A percentile compares a stretch with the other conserved stretches of the same genome.
Evolutionary conservation across 2,329 filamentous ascomycete genomes (phyloP).

Genomic region (Clarireedia monteithiana): DNA sequence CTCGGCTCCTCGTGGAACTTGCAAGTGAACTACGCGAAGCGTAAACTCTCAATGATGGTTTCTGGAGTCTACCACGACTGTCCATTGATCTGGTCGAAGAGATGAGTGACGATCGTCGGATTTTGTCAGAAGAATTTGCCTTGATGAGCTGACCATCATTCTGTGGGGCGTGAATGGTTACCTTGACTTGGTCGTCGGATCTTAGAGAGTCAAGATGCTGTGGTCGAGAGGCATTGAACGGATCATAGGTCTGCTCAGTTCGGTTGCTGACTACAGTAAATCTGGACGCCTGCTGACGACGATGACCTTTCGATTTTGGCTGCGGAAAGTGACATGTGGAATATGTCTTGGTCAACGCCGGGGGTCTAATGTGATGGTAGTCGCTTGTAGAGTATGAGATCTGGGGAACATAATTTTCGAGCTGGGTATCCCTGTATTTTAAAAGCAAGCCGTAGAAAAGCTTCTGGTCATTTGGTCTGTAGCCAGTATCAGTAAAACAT

Average conservation of each 20-base stretch:
- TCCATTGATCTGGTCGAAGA: conserved; percentile 5
- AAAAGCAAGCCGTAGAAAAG: conserved; percentile 82
- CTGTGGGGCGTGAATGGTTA: conserved; percentile 24
- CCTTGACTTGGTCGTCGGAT: conserved; percentile 30
- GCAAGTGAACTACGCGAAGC: conserved; percentile 41
- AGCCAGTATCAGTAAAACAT: background rate
- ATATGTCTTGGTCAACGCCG: conserved; percentile 49
- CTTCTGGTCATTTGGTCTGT: conserved; percentile 79
- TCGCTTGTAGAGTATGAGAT: conserved; percentile 84
- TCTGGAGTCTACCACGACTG: conserved; percentile 11
- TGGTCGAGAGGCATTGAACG: conserved; percentile 56
- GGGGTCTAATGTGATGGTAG: conserved; percentile 69
- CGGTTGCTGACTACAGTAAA: conserved; percentile 60
- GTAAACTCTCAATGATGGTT: conserved; percentile 23
- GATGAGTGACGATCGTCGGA: background rate
- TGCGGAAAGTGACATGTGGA: conserved; percentile 54
- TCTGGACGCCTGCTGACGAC: conserved; percentile 44
- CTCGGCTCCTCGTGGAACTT: conserved; percentile 34
- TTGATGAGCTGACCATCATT: conserved; percentile 1
- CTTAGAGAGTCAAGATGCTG: conserved; percentile 37
- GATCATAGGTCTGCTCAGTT: conserved; percentile 71
- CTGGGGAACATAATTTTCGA: conserved; percentile 79
- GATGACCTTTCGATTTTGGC: conserved; percentile 38
- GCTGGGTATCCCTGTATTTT: conserved; percentile 73
- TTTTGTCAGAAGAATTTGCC: background rate